Percentiles rank a stretch among this genome's conserved stretches.
Evolutionary conservation across 768 basidiomycete genomes (phyloP).

Genomic region (Xerocomellus dryophilus): DNA sequence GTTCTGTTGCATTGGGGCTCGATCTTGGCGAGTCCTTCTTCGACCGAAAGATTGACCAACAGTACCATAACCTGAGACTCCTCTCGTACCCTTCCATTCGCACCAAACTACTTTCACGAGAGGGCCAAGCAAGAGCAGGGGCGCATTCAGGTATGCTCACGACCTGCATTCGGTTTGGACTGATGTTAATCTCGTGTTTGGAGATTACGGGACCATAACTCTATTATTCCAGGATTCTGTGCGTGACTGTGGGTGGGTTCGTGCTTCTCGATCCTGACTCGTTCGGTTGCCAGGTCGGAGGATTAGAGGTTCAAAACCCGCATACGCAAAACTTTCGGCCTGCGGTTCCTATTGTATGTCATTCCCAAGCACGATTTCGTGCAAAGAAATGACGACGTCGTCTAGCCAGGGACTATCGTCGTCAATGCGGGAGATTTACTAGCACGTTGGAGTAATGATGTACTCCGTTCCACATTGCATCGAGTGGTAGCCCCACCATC

Average conservation of each 20-base stretch:
- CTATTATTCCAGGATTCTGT: constrained; percentile 77
- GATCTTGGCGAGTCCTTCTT: constrained; percentile 73
- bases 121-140: constrained; percentile 78
- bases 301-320: constrained; percentile 79
- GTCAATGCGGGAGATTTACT: constrained; percentile 81
- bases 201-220: constrained; percentile 81
- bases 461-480: constrained; percentile 76
- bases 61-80: constrained; percentile 78
- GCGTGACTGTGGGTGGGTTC: constrained; percentile 12
- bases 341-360: constrained; percentile 70
- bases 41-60: constrained; percentile 68
- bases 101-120: constrained; percentile 48
- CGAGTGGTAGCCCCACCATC: constrained; percentile 74
- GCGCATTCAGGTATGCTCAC: constrained; percentile 63
- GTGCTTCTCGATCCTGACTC: background rate
- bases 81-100: constrained; percentile 80
- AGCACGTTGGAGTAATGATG: constrained; percentile 80
- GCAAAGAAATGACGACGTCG: constrained; percentile 2
- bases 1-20: constrained; percentile 80
- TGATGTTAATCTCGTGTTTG: background rate
- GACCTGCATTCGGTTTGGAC: background rate
- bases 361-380: background rate
- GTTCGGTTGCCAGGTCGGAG: constrained; percentile 55
- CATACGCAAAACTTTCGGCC: constrained; percentile 69
- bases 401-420: constrained; percentile 74